phyloP scores from a whole-genome alignment of 768 basidiomycete genomes.

The Mycena olivaceomarginata region DNA sequence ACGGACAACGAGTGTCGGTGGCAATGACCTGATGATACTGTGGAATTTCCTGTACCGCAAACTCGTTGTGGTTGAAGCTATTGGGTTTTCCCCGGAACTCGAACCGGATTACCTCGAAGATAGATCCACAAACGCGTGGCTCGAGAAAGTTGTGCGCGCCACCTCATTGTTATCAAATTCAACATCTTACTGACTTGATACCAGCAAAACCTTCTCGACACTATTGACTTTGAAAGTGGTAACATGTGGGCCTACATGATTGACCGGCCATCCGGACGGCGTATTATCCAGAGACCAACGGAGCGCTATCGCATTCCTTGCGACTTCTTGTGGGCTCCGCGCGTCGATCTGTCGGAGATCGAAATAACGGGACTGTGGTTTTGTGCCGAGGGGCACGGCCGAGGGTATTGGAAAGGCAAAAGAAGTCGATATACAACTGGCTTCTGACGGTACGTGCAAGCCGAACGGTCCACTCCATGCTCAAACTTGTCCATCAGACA shows the following conservation, averaged over 20 bases:
- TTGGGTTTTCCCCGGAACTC: background rate
- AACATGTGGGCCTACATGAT: constrained; percentile 27
- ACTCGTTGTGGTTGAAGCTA: constrained; percentile 1
- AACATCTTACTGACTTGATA: background rate
- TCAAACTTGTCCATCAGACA: background rate
- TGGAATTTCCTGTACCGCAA: constrained; percentile 25
- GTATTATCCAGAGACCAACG: constrained; percentile 30
- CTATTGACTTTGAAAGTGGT: constrained; percentile 26
- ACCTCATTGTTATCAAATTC: background rate
- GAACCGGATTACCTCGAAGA: background rate
- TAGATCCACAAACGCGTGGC: background rate
- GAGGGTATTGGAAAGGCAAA: constrained; percentile 26
- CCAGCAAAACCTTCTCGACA: constrained; percentile 24
- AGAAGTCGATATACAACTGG: constrained; percentile 14
- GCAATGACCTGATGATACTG: background rate
- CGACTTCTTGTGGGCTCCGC: constrained; percentile 32
- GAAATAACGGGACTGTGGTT: background rate
- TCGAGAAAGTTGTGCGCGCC: constrained; percentile 29
- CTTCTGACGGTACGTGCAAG: constrained; percentile 22
- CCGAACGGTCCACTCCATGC: background rate
- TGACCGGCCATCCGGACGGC: background rate
- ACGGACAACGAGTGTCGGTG: background rate
- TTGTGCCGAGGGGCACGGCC: background rate
- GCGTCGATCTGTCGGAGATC: constrained; percentile 32
- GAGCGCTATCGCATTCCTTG: constrained; percentile 17